Conservation (phyloP, 2,329 filamentous ascomycete species). For the Phaeomoniella chlamydospora region DNA sequence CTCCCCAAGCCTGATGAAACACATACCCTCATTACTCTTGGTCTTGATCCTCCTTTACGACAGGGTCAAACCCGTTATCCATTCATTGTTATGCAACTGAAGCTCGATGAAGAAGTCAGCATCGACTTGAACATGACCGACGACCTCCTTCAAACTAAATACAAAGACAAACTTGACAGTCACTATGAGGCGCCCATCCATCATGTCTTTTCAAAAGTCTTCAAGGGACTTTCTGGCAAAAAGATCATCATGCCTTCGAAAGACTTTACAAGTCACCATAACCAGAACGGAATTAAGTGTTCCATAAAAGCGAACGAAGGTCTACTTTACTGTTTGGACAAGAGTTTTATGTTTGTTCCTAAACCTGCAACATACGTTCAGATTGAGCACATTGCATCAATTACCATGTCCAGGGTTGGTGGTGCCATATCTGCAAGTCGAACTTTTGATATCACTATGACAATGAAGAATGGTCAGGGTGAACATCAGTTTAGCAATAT, state of each 20-base stretch:
- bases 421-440: conserved; percentile 86
- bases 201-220: conserved; percentile 87
- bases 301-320: conserved; percentile 99
- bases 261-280: conserved; percentile 66
- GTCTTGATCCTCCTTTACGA: conserved; percentile 83
- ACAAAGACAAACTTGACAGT: conserved; percentile 74
- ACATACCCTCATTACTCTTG: conserved; percentile 87
- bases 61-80: conserved; percentile 97
- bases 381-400: conserved; percentile 79
- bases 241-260: conserved; percentile 88
- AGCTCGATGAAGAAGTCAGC: conserved; percentile 92
- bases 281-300: conserved; percentile 91
- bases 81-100: conserved; percentile 98
- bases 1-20: conserved; percentile 97
- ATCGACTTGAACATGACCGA: conserved; percentile 94
- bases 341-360: conserved; percentile 97
- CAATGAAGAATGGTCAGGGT: conserved; percentile 70
- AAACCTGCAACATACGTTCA: conserved; percentile 96
- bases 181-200: conserved; percentile 92
- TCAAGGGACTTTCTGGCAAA: conserved; percentile 86
- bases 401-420: conserved; percentile 91
- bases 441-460: conserved; percentile 93
- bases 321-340: conserved; percentile 91
- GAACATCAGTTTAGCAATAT: conserved; percentile 98
- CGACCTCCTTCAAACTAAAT: conserved; percentile 46